These are phyloP conservation scores for Monosporascus sp. DNA, from an alignment of 2,329 filamentous ascomycete genomes.

Conservation along the genomic window DNA sequence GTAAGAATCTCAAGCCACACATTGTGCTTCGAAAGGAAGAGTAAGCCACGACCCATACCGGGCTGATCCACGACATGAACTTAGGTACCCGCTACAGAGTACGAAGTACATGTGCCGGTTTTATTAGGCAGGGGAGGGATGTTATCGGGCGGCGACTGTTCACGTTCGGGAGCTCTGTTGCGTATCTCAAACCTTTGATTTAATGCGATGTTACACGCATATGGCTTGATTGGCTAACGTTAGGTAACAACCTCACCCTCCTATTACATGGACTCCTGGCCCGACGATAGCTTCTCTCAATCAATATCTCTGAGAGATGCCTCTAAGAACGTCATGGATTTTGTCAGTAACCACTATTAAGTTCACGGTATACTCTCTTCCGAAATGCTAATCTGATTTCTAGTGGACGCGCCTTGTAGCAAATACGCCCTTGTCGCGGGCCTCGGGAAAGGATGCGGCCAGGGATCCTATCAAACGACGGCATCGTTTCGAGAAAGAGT, in stretches of 20 bases:
- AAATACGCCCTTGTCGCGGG: conserved; percentile 52
- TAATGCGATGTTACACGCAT: no score
- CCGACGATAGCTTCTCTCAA: conserved; percentile 3
- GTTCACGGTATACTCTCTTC: background rate
- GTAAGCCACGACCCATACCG: no score
- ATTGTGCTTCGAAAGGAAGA: no score
- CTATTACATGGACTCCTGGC: background rate
- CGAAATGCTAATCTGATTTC: conserved; percentile 11
- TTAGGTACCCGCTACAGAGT: no score
- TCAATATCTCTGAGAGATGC: conserved; percentile 35
- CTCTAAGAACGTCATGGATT: conserved; percentile 48
- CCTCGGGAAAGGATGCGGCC: conserved; percentile 52
- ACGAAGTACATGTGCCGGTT: no score
- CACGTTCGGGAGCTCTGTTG: no score
- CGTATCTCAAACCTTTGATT: no score
- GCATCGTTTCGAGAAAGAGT: conserved; percentile 63
- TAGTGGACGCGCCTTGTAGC: conserved; percentile 66
- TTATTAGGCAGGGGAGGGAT: no score
- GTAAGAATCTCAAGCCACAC: no score
- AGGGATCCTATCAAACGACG: conserved; percentile 60
- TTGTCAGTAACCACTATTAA: conserved; percentile 36
- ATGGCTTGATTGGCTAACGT: background rate
- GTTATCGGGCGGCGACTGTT: no score
- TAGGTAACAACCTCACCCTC: background rate
- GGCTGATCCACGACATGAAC: no score